Evolutionary conservation across 805 yeast genomes (phyloP).

Genomic region (Hanseniaspora hatyaiensis): DNA sequence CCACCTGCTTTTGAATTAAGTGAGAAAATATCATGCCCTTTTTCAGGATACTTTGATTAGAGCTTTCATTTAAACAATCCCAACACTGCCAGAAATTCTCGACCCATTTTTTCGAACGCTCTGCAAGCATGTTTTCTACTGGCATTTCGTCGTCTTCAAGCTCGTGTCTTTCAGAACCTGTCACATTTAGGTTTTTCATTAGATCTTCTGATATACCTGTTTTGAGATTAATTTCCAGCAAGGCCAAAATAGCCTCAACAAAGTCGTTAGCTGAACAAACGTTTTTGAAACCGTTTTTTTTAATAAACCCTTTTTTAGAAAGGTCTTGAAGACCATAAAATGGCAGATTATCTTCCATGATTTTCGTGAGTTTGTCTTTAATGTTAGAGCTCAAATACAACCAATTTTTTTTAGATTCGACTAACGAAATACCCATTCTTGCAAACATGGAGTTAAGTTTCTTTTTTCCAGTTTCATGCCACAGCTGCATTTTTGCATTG

Average conservation of each 20-base stretch:
- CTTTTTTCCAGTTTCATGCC: conserved; percentile 87
- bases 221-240: conserved; percentile 52
- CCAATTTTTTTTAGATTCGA: conserved; percentile 87
- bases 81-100: conserved; percentile 60
- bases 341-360: conserved; percentile 59
- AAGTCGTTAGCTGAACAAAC: conserved; percentile 84
- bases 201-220: conserved; percentile 22
- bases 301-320: conserved; percentile 71
- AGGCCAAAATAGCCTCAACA: conserved; percentile 76
- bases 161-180: no score
- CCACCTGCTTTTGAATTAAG: conserved; percentile 66
- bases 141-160: conserved; percentile 10
- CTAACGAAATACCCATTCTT: conserved; percentile 84
- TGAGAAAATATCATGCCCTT: conserved; percentile 77
- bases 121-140: conserved; percentile 27
- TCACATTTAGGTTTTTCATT: conserved; percentile 22
- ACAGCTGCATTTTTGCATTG: conserved; percentile 71
- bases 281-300: conserved; percentile 81
- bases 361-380: conserved; percentile 58
- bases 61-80: conserved; percentile 43
- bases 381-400: conserved; percentile 71
- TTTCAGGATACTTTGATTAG: conserved; percentile 29
- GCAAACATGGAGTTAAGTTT: conserved; percentile 85
- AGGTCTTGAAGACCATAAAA: conserved; percentile 73
- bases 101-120: conserved; percentile 56